Evolutionary conservation across 139 green algal species (phyloP), one percentile per base, ranked within the genome.

Genomic region (Tetraselmis striata): DNA sequence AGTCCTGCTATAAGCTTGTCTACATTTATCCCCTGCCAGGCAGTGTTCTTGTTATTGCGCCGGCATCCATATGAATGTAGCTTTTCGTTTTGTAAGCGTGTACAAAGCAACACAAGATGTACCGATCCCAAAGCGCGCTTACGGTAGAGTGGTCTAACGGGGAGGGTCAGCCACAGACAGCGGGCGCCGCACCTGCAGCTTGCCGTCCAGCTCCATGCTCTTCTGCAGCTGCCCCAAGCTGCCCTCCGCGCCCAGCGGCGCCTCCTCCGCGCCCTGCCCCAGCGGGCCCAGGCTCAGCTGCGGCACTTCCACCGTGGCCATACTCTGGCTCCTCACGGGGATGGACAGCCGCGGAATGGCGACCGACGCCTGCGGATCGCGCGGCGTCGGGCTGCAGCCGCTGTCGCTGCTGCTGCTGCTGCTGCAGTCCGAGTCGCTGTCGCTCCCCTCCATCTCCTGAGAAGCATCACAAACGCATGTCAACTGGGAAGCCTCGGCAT

Each of bases 181-280:
- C n/a, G n/a, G n/a, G n/a, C n/a, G 45, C 74, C 23, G 5, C 74
- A 77, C 74, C 74, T 77, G 74, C 74, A 77, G 74, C 74, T 77
- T 77, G 23, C 26, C 74, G 74, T 18, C 74, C 26, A 18, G 23
- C 74, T 29, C 74, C 74, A 77, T 28, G 25, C 74, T 28, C 74
- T 28, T n/a, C 74, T 77, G 74, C 74, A 77, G 74, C 74, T n/a
- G 5, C 74, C 26, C n/a, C 74, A 77, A 18, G 26, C 26, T 29
- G 26, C 74, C 74, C 74, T 77, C 74, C 26, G 11, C 25, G 23
- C 22, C 74, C 74, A 31, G 45, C n/a, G n/a, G n/a, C 74, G 74
- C 74, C 74, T 2, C 23, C 74, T n/a, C 2, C 2, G n/a, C 74
- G 74, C 26, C 25, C 23, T 77, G 5, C 74, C 5, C 25, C 25